Evolutionary conservation across 1,139 yeast genomes (phyloP), one percentile per base, ranked within the genome.

Genomic region (Magnusiomyces suaveolens): DNA sequence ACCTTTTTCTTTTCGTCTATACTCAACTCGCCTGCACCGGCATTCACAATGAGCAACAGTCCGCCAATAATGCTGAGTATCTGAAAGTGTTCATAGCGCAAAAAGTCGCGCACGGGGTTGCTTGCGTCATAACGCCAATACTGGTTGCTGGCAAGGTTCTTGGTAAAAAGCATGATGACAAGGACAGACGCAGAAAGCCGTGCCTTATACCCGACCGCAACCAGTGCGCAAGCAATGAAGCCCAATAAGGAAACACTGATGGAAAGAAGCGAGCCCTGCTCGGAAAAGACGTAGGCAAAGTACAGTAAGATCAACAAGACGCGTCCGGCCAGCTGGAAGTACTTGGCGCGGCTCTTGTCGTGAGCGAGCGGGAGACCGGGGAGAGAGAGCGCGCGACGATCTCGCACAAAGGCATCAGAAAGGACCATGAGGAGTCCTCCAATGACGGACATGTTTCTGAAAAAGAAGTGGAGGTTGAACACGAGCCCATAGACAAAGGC

Each of bases 1-100:
- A 87, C 85, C 76, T 92, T 92, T 76, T 92, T 90, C 85, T 92
- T 92, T 72, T 89, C 97, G 69, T 92, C 98, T 59, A 92, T 75
- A 41, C 96, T 87, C 62, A 90, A 77, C 64, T 87, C 94, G 52
- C 98, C 98, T 46, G 98, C 97, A 61, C 98, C 98, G 8, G 96
- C 88, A 72, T 87, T 88, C 61, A 88, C 96, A 61, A 94, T 87
- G 64, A 92, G 75, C 60, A 92, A 74, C 62, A 92, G 79, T 1
- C 97, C 98, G 54, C 98, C 98, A 56, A 92, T 92, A 69, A 92
- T 92, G 57, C 95, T 85, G 66, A 92, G 77, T 48, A 96, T 88
- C 73, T 92, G 98, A 78, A 87, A 92, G 70, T 87, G 88, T 69
- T 89, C 97, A 70, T 90, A 92, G 69, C 88, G 87, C 69, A 89